Base-by-base conservation (phyloP, 768 basidiomycete genomes). In the Coprinopsis strossmayeri region DNA sequence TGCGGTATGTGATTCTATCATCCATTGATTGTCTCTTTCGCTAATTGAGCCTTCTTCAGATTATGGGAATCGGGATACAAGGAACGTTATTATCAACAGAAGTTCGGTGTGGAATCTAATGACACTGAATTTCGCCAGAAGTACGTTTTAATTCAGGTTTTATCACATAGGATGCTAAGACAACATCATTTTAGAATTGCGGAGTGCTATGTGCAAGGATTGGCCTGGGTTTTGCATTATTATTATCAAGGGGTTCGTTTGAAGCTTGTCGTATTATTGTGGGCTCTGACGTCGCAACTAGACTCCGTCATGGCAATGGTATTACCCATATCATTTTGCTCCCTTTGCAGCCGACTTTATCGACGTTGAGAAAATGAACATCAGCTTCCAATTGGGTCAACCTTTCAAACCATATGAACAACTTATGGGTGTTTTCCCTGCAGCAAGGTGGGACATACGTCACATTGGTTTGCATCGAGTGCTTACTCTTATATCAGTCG, bases 301-400 rank as follows among this genome's bases (percentile, higher is more conserved):
- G 91, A 81, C 89, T 5, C 88, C 90, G 2, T 96, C 94, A 2
- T 98, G 95, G 95, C 82, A 93, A 60, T 99, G 96, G 96, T 99
- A 87, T 69, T 98, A 97, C 64, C 96, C 96, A 1, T 94, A 87
- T 59, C 96, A 99, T 66, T 99, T 96, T 63, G 91, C 96, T 11
- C 96, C 96, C 0, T 99, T 99, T 63, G 96, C 96, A 5, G 84
- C 85, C 52, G 96, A 99, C 64, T 97, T 98, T 56, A 76, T 78
- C 48, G 83, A 88, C 38, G 71, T 95, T 40, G 77, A 75, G 28
- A 73, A 81, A 54, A 81, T 94, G 79, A 70, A 91, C 30, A 82
- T 98, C 61, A 65, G 71, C 30, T 98, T 98, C 59, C 76, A 78
- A 3, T 61, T 81, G 21, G 91, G 93, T 4, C 75, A 81, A 51